phyloP scores from a whole-genome alignment of 1,284 basidiomycete genomes.

The Takashimella koratensis region DNA sequence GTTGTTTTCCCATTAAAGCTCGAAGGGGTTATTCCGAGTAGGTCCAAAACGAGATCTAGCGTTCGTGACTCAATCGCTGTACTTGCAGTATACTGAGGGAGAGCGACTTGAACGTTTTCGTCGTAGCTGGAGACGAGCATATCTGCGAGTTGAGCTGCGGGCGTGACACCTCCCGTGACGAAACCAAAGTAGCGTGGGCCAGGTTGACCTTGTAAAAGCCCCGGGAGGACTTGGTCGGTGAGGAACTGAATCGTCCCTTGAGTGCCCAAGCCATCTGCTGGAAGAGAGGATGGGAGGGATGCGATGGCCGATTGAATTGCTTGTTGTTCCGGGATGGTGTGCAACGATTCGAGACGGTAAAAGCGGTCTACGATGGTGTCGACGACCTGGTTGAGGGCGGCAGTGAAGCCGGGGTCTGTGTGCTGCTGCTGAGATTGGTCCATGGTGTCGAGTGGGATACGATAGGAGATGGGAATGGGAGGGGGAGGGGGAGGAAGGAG shows the following conservation, averaged over 20 bases:
- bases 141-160: constrained; percentile 51
- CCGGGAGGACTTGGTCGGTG: constrained; percentile 39
- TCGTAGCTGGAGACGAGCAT: constrained; percentile 47
- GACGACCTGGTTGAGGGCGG: not conserved
- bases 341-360: constrained; percentile 17
- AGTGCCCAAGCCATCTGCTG: constrained; percentile 39
- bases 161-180: constrained; percentile 51
- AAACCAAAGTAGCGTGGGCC: constrained; percentile 54
- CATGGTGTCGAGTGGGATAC: no score
- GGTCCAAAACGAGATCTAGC: constrained; percentile 50
- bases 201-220: constrained; percentile 48
- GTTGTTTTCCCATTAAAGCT: constrained; percentile 50
- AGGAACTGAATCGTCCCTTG: constrained; percentile 30
- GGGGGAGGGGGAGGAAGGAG: no score
- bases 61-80: constrained; percentile 50
- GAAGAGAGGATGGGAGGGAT: constrained; percentile 30
- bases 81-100: constrained; percentile 47
- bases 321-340: constrained; percentile 18
- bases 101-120: constrained; percentile 53
- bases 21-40: constrained; percentile 45
- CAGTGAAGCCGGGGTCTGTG: not conserved
- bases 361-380: constrained; percentile 26
- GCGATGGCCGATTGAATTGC: constrained; percentile 19
- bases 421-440: not conserved
- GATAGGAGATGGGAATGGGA: no score